These are phyloP conservation scores for Euphorbia lathyris DNA, from an alignment of 345 rosid species.

Conservation along the genomic window DNA sequence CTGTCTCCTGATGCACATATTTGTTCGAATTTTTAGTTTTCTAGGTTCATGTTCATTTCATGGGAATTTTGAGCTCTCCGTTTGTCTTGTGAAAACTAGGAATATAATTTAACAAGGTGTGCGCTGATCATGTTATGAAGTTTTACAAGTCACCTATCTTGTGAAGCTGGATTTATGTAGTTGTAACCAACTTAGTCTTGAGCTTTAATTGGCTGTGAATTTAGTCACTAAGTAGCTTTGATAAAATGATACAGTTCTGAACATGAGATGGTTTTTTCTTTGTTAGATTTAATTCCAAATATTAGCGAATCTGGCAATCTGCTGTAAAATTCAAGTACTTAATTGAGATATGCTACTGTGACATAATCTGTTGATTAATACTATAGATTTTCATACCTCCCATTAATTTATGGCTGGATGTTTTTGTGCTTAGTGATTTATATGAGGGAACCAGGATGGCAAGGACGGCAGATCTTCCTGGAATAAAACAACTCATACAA, in stretches of 20 bases:
- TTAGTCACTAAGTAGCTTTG: background rate
- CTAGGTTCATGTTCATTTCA: background rate
- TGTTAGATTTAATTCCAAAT: background rate
- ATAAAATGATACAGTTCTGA: background rate
- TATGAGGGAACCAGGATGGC: slow-evolving; percentile 93
- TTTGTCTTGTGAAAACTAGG: background rate
- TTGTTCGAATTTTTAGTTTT: background rate
- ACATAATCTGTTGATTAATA: background rate
- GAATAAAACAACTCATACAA: slow-evolving; percentile 65
- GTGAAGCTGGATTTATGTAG: background rate
- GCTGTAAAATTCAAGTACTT: background rate
- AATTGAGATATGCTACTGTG: background rate
- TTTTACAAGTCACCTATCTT: background rate
- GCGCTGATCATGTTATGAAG: background rate
- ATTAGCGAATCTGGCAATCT: background rate
- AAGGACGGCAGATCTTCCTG: slow-evolving; percentile 57
- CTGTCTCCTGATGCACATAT: background rate
- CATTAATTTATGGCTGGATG: slow-evolving; percentile 15
- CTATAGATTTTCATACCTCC: slow-evolving; percentile 7
- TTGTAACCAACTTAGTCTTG: slow-evolving; percentile 1
- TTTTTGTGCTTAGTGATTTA: slow-evolving; percentile 54
- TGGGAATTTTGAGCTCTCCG: background rate
- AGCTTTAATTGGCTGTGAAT: background rate
- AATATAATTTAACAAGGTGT: background rate
- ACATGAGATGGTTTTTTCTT: background rate